phyloP scores from a whole-genome alignment of 2,329 filamentous ascomycete species.

The Saccharata proteae region DNA sequence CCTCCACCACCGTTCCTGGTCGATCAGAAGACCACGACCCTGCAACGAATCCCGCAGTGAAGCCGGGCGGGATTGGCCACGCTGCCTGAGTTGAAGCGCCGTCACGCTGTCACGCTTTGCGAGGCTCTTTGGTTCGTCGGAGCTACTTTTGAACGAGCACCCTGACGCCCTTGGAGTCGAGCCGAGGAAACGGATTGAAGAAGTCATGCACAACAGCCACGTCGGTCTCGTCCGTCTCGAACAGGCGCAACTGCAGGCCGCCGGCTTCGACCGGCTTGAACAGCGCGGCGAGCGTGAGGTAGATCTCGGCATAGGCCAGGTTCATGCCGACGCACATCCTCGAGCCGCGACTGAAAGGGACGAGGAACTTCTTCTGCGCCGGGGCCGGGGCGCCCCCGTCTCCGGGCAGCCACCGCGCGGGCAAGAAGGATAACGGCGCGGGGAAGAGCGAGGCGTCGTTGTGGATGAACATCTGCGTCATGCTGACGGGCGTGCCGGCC shows the following conservation, averaged over 20 bases:
- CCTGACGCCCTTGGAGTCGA: slow-evolving; percentile 15
- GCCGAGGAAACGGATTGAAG: slow-evolving; percentile 15
- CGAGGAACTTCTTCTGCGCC: slow-evolving; percentile 12
- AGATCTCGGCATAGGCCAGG: slow-evolving; percentile 17
- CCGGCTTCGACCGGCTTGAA: slow-evolving; percentile 10
- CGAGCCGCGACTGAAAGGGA: slow-evolving; percentile 27
- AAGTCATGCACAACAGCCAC: slow-evolving; percentile 16
- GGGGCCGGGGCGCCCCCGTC: slow-evolving; percentile 6
- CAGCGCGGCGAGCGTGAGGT: slow-evolving; percentile 13
- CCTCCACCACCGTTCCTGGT: no score
- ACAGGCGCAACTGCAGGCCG: slow-evolving; percentile 13
- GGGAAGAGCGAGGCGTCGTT: slow-evolving; percentile 15
- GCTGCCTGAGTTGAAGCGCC: no score
- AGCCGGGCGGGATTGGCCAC: no score
- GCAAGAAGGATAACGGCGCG: slow-evolving; percentile 12
- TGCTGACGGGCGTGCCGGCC: slow-evolving; percentile 17
- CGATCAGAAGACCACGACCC: no score
- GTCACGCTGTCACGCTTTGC: no score
- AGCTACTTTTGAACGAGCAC: no score
- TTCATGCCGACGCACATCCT: slow-evolving; percentile 30
- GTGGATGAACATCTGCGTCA: slow-evolving; percentile 17
- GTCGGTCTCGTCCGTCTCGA: slow-evolving; percentile 17
- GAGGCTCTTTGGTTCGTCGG: no score
- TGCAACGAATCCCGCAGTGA: no score
- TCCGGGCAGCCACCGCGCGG: slow-evolving; percentile 20